phyloP scores from a whole-genome alignment of 2,329 filamentous ascomycete species.

The Apiospora arundinis region DNA sequence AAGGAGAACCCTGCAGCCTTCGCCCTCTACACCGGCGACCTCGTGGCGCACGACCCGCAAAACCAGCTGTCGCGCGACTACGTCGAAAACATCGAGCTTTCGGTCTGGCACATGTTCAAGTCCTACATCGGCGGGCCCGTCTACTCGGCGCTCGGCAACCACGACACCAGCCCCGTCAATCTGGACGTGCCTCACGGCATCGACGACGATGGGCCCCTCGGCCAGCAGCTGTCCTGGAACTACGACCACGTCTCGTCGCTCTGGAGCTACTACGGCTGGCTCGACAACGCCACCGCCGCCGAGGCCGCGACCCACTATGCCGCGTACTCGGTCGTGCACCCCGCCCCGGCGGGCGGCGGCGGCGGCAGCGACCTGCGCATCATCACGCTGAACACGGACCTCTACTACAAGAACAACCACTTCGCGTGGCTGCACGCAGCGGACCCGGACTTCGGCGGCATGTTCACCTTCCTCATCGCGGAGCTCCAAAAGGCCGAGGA shows the following conservation, averaged over 20 bases:
- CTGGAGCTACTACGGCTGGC: conserved; percentile 63
- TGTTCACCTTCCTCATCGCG: conserved; percentile 49
- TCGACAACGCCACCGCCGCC: conserved; percentile 49
- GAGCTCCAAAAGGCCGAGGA: conserved; percentile 51
- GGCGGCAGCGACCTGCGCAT: conserved; percentile 52
- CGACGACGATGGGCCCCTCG: conserved; percentile 52
- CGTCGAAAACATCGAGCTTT: conserved; percentile 58
- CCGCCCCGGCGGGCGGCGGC: conserved; percentile 47
- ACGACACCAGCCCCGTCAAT: conserved; percentile 60
- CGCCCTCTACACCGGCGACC: conserved; percentile 63
- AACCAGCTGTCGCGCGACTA: conserved; percentile 58
- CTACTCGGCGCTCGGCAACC: conserved; percentile 63
- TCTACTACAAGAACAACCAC: conserved; percentile 53
- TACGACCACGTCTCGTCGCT: conserved; percentile 60
- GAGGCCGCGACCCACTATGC: conserved; percentile 60
- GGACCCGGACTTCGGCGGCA: conserved; percentile 47
- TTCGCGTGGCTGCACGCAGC: conserved; percentile 47
- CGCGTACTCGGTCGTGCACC: conserved; percentile 58
- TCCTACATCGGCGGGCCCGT: conserved; percentile 61
- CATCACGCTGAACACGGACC: conserved; percentile 54
- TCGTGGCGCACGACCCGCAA: conserved; percentile 61
- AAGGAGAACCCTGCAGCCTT: conserved; percentile 53
- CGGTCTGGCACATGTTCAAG: conserved; percentile 61
- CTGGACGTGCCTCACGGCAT: conserved; percentile 59
- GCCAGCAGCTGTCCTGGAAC: conserved; percentile 64